Percentiles rank a stretch among this genome's conserved stretches.
These are phyloP conservation scores for Gypsophila paniculata DNA, from an alignment of 179 eudicot species.

Conservation along the genomic window DNA sequence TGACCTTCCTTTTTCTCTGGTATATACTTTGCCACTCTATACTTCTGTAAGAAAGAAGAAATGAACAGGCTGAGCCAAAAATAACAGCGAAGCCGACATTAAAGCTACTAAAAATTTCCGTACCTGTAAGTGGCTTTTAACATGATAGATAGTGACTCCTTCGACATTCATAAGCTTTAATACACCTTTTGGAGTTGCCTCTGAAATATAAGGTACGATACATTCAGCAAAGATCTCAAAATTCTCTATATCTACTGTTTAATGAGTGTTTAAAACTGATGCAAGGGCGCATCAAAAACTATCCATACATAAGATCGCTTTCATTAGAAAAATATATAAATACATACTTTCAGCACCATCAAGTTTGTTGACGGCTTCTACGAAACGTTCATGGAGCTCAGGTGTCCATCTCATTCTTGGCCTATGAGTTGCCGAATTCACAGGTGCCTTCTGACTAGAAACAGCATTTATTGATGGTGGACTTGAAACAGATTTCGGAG, in stretches of 20 bases:
- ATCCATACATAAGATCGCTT: not conserved
- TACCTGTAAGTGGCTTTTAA: conserved; percentile 58
- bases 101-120: not conserved
- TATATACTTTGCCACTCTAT: conserved; percentile 41
- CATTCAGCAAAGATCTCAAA: conserved; percentile 14
- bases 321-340: not conserved
- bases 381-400: conserved; percentile 50
- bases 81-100: conserved; percentile 6
- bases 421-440: conserved; percentile 27
- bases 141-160: conserved; percentile 55
- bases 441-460: conserved; percentile 23
- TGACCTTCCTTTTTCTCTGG: conserved; percentile 48
- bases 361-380: conserved; percentile 45
- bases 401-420: conserved; percentile 61
- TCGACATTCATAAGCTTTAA: conserved; percentile 48
- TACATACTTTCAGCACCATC: conserved; percentile 51
- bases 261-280: not conserved
- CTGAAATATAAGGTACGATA: conserved; percentile 26
- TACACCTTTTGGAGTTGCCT: conserved; percentile 53
- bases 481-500: conserved; percentile 16
- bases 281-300: no score
- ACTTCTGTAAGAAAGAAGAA: conserved; percentile 30
- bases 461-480: conserved; percentile 16
- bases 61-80: conserved; percentile 13
- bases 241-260: not conserved